Percentiles rank a stretch among this genome's conserved stretches.
phyloP scores from a whole-genome alignment of 2,329 filamentous ascomycete genomes.

The Lecanicillium sp. region DNA sequence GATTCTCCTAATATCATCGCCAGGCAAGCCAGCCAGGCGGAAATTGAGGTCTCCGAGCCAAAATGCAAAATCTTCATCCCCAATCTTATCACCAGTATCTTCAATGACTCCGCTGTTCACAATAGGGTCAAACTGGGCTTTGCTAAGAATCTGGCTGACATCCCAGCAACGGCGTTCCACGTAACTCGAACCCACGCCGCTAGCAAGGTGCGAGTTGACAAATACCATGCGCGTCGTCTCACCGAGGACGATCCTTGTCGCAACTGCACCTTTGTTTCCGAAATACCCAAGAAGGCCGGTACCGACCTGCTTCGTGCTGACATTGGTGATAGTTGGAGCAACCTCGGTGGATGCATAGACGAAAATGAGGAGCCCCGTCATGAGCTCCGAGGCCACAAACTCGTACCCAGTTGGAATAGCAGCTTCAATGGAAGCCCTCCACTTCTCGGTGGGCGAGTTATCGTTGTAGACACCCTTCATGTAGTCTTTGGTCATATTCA shows the following conservation, averaged over 20 bases:
- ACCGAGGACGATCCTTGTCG: conserved; percentile 73
- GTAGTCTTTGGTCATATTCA: conserved; percentile 72
- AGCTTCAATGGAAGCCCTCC: conserved; percentile 68
- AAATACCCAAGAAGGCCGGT: conserved; percentile 89
- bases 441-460: conserved; percentile 61
- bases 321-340: conserved; percentile 64
- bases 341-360: conserved; percentile 79
- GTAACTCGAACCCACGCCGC: conserved; percentile 69
- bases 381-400: conserved; percentile 71
- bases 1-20: conserved; percentile 80
- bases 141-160: conserved; percentile 64
- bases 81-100: conserved; percentile 63
- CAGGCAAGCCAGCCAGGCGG: conserved; percentile 77
- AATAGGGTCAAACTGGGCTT: conserved; percentile 73
- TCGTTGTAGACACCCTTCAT: conserved; percentile 67
- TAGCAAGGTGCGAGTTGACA: conserved; percentile 85
- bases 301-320: conserved; percentile 76
- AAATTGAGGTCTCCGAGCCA: conserved; percentile 98
- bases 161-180: conserved; percentile 89
- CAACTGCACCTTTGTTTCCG: conserved; percentile 91
- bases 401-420: conserved; percentile 71
- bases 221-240: conserved; percentile 87
- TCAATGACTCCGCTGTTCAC: conserved; percentile 55
- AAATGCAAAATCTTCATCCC: conserved; percentile 88
- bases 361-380: conserved; percentile 76